Evolutionary conservation across 2,329 filamentous ascomycete species (phyloP).

Genomic region (Ascochyta viciae-villosae): DNA sequence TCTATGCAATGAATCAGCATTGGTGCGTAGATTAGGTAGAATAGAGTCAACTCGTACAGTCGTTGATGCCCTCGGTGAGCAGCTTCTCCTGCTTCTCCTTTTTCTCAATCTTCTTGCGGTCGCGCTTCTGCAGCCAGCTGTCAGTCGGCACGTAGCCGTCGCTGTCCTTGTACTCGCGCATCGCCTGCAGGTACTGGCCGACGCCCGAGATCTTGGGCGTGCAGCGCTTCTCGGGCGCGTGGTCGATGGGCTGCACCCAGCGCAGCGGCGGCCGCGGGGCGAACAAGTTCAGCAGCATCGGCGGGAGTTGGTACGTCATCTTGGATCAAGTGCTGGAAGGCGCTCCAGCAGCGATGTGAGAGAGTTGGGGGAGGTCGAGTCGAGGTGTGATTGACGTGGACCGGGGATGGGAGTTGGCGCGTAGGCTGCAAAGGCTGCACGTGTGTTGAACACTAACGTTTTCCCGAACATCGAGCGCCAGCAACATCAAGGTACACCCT

Average conservation of each 20-base stretch:
- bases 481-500: constrained; percentile 1
- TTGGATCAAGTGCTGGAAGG: constrained; percentile 44
- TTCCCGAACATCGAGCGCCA: not conserved
- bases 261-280: constrained; percentile 90
- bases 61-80: constrained; percentile 67
- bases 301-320: constrained; percentile 97
- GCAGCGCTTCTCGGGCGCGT: constrained; percentile 80
- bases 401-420: not conserved
- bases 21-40: not conserved
- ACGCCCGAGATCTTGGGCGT: constrained; percentile 77
- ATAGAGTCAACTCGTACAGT: constrained; percentile 60
- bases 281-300: constrained; percentile 91
- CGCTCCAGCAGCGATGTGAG: constrained; percentile 36
- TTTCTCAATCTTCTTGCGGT: constrained; percentile 84
- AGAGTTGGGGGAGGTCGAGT: not conserved
- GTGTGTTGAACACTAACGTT: too few relatives aligned
- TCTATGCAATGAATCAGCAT: constrained; percentile 58
- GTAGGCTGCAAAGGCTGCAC: too few relatives aligned
- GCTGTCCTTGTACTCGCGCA: constrained; percentile 79
- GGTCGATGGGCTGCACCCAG: constrained; percentile 84
- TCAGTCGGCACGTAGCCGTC: constrained; percentile 83
- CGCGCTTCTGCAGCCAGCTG: constrained; percentile 88
- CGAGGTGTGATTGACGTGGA: constrained; percentile 28
- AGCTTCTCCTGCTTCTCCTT: constrained; percentile 70
- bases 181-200: constrained; percentile 74